These are phyloP conservation scores for Sporothrix curviconia DNA, from an alignment of 2,329 filamentous ascomycete genomes.

Conservation along the genomic window DNA sequence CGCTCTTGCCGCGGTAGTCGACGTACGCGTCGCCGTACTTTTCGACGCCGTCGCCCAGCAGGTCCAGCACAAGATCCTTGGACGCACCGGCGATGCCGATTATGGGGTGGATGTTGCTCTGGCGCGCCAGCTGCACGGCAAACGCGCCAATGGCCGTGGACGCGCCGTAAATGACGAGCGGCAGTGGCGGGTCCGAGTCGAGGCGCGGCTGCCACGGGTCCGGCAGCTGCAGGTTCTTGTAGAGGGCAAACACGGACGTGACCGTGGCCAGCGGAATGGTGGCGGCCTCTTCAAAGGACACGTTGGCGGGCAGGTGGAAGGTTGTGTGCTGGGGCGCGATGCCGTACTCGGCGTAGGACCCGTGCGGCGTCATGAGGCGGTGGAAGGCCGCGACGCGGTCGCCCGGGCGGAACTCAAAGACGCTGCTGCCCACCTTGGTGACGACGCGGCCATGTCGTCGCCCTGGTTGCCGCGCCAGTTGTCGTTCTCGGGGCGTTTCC, in stretches of 20 bases:
- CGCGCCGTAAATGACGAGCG: constrained; percentile 38
- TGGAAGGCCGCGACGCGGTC: constrained; percentile 52
- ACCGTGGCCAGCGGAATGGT: constrained; percentile 38
- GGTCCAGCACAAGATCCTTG: constrained; percentile 35
- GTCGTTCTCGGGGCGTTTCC: constrained; percentile 29
- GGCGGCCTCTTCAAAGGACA: constrained; percentile 35
- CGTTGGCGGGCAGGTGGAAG: constrained; percentile 33
- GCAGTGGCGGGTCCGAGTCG: neutral
- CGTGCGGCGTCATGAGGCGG: constrained; percentile 29
- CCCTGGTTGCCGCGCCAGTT: constrained; percentile 36
- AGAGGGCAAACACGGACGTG: constrained; percentile 37
- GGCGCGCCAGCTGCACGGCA: constrained; percentile 42
- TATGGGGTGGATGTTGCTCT: constrained; percentile 46
- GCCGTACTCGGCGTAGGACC: constrained; percentile 38
- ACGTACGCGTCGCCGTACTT: constrained; percentile 44
- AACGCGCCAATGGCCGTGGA: constrained; percentile 46
- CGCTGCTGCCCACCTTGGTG: constrained; percentile 46
- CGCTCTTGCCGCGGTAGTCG: constrained; percentile 48
- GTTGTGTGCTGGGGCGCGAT: constrained; percentile 35
- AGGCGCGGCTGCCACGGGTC: constrained; percentile 34
- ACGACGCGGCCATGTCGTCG: constrained; percentile 51
- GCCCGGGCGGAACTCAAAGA: constrained; percentile 51
- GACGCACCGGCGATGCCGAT: constrained; percentile 47
- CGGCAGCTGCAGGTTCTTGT: constrained; percentile 32
- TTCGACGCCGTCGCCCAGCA: constrained; percentile 36